These are phyloP conservation scores for Starmera quercuum DNA, from an alignment of 805 yeast genomes.

Conservation along the genomic window DNA sequence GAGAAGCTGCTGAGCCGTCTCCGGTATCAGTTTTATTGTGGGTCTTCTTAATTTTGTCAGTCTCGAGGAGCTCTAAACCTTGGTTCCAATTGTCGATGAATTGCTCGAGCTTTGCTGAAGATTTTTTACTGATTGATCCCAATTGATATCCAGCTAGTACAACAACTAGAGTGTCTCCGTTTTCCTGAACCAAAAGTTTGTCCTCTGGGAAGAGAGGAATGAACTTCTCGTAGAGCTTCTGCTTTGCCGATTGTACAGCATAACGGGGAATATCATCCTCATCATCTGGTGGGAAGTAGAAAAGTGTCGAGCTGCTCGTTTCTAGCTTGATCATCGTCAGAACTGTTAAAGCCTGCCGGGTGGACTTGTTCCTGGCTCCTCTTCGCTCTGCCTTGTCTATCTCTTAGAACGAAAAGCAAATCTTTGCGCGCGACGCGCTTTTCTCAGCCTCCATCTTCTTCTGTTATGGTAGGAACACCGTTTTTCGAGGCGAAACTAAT, in stretches of 20 bases:
- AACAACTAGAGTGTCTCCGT: neutral
- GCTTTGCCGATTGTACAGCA: conserved; percentile 10
- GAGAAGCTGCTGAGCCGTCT: too few relatives aligned
- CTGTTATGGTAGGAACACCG: too few relatives aligned
- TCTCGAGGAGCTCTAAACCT: neutral
- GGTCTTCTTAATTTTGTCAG: conserved; percentile 2
- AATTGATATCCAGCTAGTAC: neutral
- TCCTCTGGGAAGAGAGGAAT: conserved; percentile 10
- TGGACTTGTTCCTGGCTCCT: too few relatives aligned
- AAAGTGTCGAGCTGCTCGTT: conserved; percentile 9
- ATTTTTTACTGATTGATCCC: neutral
- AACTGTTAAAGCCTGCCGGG: too few relatives aligned
- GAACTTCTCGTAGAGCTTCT: conserved; percentile 8
- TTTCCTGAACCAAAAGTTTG: conserved; percentile 1
- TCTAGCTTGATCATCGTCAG: conserved; percentile 10
- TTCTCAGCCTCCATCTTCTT: too few relatives aligned
- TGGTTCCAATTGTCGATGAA: conserved; percentile 1
- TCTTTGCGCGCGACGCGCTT: too few relatives aligned
- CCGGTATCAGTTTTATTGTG: neutral
- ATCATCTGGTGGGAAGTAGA: conserved; percentile 21
- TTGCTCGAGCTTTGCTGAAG: neutral
- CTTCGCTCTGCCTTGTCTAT: too few relatives aligned
- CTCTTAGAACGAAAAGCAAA: too few relatives aligned
- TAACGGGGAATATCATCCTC: conserved; percentile 20
- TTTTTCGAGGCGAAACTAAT: too few relatives aligned